phyloP scores from a whole-genome alignment of 257 asterid species.

The Haberlea rhodopensis region DNA sequence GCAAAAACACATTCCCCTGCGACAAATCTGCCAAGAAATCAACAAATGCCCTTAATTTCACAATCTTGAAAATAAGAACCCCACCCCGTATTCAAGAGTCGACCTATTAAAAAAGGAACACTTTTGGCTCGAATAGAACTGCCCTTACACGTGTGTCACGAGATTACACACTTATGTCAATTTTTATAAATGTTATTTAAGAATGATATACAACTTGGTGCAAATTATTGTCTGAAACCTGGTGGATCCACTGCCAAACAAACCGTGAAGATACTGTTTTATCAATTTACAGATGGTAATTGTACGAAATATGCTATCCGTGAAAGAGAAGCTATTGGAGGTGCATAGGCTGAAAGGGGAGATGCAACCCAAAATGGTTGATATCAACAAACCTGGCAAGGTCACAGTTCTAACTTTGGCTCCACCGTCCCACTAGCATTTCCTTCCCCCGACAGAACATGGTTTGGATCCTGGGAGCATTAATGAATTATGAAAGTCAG shows the following conservation, averaged over 20 bases:
- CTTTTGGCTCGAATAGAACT: too few relatives aligned
- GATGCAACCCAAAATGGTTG: constrained; percentile 17
- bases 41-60: neutral
- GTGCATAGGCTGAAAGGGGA: neutral
- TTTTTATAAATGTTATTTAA: too few relatives aligned
- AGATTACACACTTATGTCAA: too few relatives aligned
- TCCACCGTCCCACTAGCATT: constrained; percentile 74
- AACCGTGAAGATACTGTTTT: constrained; percentile 2
- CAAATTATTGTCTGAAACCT: neutral
- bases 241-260: neutral
- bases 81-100: too few relatives aligned
- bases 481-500: neutral
- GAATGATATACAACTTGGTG: too few relatives aligned
- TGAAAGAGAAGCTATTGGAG: neutral
- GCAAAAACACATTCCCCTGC: constrained; percentile 14
- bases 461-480: constrained; percentile 70
- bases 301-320: constrained; percentile 1
- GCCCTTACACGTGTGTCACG: too few relatives aligned
- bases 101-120: too few relatives aligned
- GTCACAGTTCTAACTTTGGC: constrained; percentile 53
- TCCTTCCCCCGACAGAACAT: constrained; percentile 74
- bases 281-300: neutral
- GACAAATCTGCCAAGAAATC: neutral
- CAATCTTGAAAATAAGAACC: neutral
- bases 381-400: constrained; percentile 20